phyloP scores from a whole-genome alignment of 2,329 filamentous ascomycete genomes.

The Akanthomyces uredinophilus region DNA sequence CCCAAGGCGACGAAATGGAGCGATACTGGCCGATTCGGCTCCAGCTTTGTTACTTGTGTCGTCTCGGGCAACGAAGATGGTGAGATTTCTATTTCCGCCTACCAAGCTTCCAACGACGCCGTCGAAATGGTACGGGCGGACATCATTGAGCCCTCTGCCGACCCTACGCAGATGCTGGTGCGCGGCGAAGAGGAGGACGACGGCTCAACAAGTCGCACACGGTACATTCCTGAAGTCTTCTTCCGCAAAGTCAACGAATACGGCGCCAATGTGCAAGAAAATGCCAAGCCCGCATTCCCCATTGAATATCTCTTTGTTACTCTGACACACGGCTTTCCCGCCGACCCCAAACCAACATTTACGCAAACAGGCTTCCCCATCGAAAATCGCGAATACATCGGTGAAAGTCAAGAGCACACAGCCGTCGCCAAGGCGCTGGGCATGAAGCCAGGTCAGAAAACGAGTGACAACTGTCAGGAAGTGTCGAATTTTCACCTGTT shows the following conservation, averaged over 20 bases:
- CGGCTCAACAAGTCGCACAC: conserved; percentile 58
- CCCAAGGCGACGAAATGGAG: conserved; percentile 95
- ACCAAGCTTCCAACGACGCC: conserved; percentile 91
- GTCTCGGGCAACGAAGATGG: conserved; percentile 88
- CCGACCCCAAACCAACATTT: conserved; percentile 71
- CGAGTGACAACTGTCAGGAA: conserved; percentile 57
- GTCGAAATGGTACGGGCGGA: conserved; percentile 97
- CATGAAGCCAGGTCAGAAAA: conserved; percentile 52
- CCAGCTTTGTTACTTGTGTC: conserved; percentile 94
- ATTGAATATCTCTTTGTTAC: conserved; percentile 96
- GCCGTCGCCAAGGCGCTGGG: conserved; percentile 65
- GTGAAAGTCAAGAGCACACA: conserved; percentile 75
- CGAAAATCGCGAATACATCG: conserved; percentile 84
- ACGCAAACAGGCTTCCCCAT: conserved; percentile 72
- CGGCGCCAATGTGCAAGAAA: conserved; percentile 91
- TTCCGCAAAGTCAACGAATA: conserved; percentile 96
- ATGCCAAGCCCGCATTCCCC: conserved; percentile 92
- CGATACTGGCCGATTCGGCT: conserved; percentile 88
- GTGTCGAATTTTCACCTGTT: conserved; percentile 93
- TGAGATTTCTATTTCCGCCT: conserved; percentile 82
- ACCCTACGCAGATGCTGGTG: conserved; percentile 90
- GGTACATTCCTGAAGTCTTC: conserved; percentile 97
- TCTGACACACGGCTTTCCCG: conserved; percentile 92
- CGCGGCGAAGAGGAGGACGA: conserved; percentile 86
- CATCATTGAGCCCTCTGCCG: conserved; percentile 90